Base-by-base conservation (phyloP, 2,329 filamentous ascomycete species). In the Trichoderma sp. region DNA sequence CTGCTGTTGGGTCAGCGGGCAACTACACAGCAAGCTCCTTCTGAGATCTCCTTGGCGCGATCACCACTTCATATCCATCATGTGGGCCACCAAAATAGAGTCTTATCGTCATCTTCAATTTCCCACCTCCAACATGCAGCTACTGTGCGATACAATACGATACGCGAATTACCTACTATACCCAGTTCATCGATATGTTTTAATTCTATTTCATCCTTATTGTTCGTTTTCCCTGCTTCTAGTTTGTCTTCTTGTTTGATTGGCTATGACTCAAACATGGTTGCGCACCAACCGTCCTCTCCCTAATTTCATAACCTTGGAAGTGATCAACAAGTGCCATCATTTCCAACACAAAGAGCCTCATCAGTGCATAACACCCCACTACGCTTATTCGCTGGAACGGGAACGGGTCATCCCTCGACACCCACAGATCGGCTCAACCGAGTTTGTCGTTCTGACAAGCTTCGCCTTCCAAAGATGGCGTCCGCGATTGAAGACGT, bases 401-500 rank as follows among this genome's bases (percentile, higher is more conserved):
- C 66, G 56, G 21, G 18, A 18, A 5, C 66, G 68, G 33, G 60
- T 50, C 71, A 73, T 35, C 56, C 41, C n/a, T 29, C 11, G 53
- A 71, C 56, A 71, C 38, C 69, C 59, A 64, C 59, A 50, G 18
- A 35, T 53, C 56, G 68, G 68, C 38, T 35, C 27, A 29, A 50
- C 56, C 59, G n/a, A 29, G 4, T 21, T 53, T 53, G 45, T 53
- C n/a, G 9, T 45, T 62, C 53, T 45, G 12, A 56, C 41, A 29
- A 38, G 18, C 41, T 11, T 73, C 29, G 29, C 60, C 29, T 38
- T 41, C 45, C 41, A 65, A 29, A 56, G 16, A 73, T 38, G 71
- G 71, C 41, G 41, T 21, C 60, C 41, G 60, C 63, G 71, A 74
- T 67, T 33, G 63, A 66, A 66, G 71, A 74, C 71, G 71, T 74